phyloP scores from a whole-genome alignment of 1,284 basidiomycete genomes.

The Abortiporus biennis region DNA sequence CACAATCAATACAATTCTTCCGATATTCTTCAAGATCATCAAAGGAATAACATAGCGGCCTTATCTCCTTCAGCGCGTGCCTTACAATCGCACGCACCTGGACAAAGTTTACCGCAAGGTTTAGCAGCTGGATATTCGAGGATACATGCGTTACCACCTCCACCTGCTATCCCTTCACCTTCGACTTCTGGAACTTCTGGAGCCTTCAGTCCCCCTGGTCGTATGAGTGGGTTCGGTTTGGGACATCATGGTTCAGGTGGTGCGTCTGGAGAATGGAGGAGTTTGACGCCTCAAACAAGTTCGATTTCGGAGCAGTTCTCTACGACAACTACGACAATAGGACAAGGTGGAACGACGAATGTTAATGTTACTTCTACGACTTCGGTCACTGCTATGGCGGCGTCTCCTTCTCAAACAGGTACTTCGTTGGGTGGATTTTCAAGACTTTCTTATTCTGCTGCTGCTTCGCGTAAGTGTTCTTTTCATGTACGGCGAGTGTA shows the following conservation, averaged over 20 bases:
- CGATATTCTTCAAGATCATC: conserved; percentile 20
- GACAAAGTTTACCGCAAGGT: conserved; percentile 83
- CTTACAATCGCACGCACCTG: conserved; percentile 74
- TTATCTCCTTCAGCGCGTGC: conserved; percentile 64
- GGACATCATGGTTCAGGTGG: conserved; percentile 4
- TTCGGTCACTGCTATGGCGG: not conserved
- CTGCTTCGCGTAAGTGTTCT: conserved; percentile 20
- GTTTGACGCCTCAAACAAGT: conserved; percentile 21
- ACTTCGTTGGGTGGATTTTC: conserved; percentile 20
- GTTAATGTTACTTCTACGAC: not conserved
- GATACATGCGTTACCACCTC: conserved; percentile 67
- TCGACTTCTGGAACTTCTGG: conserved; percentile 24
- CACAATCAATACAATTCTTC: conserved; percentile 18
- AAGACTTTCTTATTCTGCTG: conserved; percentile 25
- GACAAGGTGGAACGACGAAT: conserved; percentile 3
- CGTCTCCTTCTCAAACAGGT: too few relatives aligned
- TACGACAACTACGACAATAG: conserved; percentile 13
- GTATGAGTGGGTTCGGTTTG: too few relatives aligned
- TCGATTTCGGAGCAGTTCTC: conserved; percentile 26
- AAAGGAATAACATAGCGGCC: conserved; percentile 20
- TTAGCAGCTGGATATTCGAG: conserved; percentile 82
- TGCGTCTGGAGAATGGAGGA: conserved; percentile 25
- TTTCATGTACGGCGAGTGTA: conserved; percentile 3
- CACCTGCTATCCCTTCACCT: conserved; percentile 35
- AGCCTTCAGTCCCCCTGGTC: conserved; percentile 24